phyloP scores from a whole-genome alignment of 2,329 filamentous ascomycete genomes.

The Furcasterigmium furcatum region DNA sequence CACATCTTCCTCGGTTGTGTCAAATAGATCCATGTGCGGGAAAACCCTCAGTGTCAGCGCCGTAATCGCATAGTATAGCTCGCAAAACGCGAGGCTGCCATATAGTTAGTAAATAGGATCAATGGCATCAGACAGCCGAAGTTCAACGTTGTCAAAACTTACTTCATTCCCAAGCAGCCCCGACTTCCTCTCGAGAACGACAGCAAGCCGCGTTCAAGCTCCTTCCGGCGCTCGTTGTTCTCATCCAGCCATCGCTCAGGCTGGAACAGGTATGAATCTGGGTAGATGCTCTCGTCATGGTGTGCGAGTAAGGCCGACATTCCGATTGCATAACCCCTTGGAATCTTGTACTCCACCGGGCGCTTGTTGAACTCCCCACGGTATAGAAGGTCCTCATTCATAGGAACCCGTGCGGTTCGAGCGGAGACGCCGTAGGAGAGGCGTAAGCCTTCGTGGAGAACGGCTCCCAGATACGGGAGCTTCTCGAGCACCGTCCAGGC shows the following conservation, averaged over 20 bases:
- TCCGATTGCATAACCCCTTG: conserved; percentile 30
- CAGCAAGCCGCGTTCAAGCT: conserved; percentile 32
- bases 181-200: conserved; percentile 37
- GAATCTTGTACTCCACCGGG: conserved; percentile 25
- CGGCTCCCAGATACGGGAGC: conserved; percentile 30
- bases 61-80: conserved; percentile 20
- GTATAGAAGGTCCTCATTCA: conserved; percentile 24
- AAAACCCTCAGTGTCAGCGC: conserved; percentile 22
- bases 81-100: conserved; percentile 22
- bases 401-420: conserved; percentile 21
- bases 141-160: too few species aligned
- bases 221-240: conserved; percentile 20
- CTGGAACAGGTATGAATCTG: conserved; percentile 30
- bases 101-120: not conserved
- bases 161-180: conserved; percentile 38
- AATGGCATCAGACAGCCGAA: too few species aligned
- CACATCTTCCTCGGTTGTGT: conserved; percentile 22
- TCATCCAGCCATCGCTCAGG: conserved; percentile 38
- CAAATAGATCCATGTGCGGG: conserved; percentile 19
- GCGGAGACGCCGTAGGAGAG: conserved; percentile 24
- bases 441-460: conserved; percentile 32
- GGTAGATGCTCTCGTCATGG: conserved; percentile 30
- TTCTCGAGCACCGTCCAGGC: conserved; percentile 27
- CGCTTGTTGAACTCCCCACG: conserved; percentile 17
- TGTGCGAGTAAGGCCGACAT: conserved; percentile 34